Conservation (phyloP, 106 monocot genomes). For the Acanthochlamys bracteata region DNA sequence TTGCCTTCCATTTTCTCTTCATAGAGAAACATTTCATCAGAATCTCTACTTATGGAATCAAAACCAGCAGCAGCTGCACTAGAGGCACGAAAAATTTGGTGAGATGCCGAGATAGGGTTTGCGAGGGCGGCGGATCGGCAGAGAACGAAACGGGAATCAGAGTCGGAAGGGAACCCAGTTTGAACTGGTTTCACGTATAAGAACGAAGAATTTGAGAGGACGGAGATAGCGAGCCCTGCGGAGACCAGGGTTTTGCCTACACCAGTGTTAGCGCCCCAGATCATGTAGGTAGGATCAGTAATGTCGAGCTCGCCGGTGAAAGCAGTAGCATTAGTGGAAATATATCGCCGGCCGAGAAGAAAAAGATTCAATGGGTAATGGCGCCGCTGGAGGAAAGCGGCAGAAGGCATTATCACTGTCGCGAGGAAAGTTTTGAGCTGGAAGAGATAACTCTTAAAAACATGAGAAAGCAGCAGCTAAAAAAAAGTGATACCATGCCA, state of each 20-base stretch:
- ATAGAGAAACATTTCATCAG: slow-evolving; percentile 15
- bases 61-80: slow-evolving; percentile 22
- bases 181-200: slow-evolving; percentile 86
- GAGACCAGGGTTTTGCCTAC: slow-evolving; percentile 97
- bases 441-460: too few species aligned
- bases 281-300: slow-evolving; percentile 58
- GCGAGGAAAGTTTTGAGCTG: too few species aligned
- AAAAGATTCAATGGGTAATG: not conserved
- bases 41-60: slow-evolving; percentile 3
- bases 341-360: not conserved
- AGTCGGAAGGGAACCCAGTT: slow-evolving; percentile 86
- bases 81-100: slow-evolving; percentile 40
- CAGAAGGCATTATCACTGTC: not conserved
- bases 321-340: not conserved
- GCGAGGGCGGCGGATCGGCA: slow-evolving; percentile 7
- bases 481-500: too few species aligned
- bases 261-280: slow-evolving; percentile 89
- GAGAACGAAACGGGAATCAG: slow-evolving; percentile 79
- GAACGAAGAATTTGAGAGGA: slow-evolving; percentile 41
- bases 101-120: slow-evolving; percentile 40
- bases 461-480: too few species aligned
- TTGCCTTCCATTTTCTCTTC: slow-evolving; percentile 37
- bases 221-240: slow-evolving; percentile 64
- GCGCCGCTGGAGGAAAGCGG: slow-evolving; percentile 13
- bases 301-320: slow-evolving; percentile 31